Percentiles rank a stretch among this genome's conserved stretches.
These are phyloP conservation scores for Haplographium delicatum DNA, from an alignment of 495 filamentous ascomycete species.

Conservation along the genomic window DNA sequence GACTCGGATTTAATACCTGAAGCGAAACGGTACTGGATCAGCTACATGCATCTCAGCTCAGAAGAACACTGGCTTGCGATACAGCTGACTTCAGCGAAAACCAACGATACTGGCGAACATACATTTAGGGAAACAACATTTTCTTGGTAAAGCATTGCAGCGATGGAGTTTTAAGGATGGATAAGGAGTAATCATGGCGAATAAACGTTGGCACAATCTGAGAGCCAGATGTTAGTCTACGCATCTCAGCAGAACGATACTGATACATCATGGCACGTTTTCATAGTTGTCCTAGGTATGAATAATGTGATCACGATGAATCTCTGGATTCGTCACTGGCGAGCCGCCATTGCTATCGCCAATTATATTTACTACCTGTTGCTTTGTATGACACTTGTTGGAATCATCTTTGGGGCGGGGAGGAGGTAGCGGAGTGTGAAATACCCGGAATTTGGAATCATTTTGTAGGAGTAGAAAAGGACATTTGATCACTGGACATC, in stretches of 20 bases:
- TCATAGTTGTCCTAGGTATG: background rate
- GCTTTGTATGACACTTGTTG: no score
- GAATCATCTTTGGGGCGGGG: background rate
- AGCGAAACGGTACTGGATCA: conserved; percentile 17
- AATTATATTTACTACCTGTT: no score
- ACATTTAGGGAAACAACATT: conserved; percentile 25
- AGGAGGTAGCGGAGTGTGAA: background rate
- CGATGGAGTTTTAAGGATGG: background rate
- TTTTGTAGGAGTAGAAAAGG: no score
- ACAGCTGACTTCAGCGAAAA: conserved; percentile 18
- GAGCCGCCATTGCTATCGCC: no score
- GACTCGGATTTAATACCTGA: conserved; percentile 24
- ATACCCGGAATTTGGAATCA: background rate
- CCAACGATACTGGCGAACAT: conserved; percentile 17
- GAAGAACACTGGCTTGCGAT: conserved; percentile 25
- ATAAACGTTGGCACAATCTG: background rate
- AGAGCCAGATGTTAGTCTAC: no score
- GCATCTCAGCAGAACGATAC: background rate
- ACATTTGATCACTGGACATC: no score
- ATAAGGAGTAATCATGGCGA: background rate
- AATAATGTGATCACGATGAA: conserved; percentile 8
- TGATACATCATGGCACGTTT: conserved; percentile 2
- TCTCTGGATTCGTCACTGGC: background rate
- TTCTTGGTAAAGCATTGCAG: conserved; percentile 20
- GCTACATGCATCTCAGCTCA: conserved; percentile 25